Percentiles rank a stretch among this genome's conserved stretches.
Evolutionary conservation across 2,329 filamentous ascomycete species (phyloP).

Genomic region (Phoma sp.): DNA sequence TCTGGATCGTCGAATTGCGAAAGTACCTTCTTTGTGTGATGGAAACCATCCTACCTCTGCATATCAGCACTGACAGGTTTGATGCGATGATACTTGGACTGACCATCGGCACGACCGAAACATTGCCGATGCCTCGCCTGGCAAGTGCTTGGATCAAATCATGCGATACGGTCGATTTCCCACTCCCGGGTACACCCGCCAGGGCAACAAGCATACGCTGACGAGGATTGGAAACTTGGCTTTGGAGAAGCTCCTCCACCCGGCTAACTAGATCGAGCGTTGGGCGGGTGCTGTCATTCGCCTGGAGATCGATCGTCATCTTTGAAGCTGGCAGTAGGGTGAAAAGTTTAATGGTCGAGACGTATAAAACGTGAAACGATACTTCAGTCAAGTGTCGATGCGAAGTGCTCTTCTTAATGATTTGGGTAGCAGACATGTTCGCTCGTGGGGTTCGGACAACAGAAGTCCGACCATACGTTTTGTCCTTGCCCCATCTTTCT

Average conservation of each 20-base stretch:
- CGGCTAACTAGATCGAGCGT: conserved; percentile 30
- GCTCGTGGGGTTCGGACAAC: conserved; percentile 27
- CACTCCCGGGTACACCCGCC: conserved; percentile 36
- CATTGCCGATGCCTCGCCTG: conserved; percentile 22
- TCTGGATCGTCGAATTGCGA: conserved; percentile 26
- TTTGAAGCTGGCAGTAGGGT: not conserved
- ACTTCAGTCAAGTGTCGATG: conserved; percentile 1
- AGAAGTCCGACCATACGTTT: conserved; percentile 22
- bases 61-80: not conserved
- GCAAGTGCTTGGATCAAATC: conserved; percentile 30
- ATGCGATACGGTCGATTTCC: conserved; percentile 35
- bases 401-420: not conserved
- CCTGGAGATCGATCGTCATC: conserved; percentile 19
- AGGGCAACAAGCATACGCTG: conserved; percentile 34
- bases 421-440: not conserved
- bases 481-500: conserved; percentile 10
- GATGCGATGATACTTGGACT: not conserved
- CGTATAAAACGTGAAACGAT: not conserved
- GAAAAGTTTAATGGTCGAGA: not conserved
- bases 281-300: conserved; percentile 14
- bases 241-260: conserved; percentile 23
- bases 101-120: conserved; percentile 35
- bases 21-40: conserved; percentile 28
- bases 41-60: conserved; percentile 31
- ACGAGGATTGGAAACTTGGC: conserved; percentile 26